These are phyloP conservation scores for Calophaca sinica DNA, from an alignment of 306 rosid species.

Conservation along the genomic window DNA sequence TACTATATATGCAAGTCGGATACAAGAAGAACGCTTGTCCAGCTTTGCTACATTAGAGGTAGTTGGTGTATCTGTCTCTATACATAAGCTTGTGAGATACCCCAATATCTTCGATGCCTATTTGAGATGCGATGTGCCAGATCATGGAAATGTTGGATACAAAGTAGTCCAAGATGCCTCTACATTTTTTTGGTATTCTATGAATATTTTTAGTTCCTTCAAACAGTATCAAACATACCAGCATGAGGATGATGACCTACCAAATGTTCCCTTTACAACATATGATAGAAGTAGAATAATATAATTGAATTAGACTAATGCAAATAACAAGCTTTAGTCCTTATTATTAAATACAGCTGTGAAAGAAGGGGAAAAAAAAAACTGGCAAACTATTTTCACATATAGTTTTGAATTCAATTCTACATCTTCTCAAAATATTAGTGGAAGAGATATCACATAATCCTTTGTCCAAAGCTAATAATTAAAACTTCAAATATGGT, in stretches of 20 bases:
- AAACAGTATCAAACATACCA: not conserved
- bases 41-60: constrained; percentile 19
- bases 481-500: not conserved
- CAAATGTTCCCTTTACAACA: not conserved
- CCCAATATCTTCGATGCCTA: not conserved
- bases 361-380: too few relatives aligned
- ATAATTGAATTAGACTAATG: not conserved
- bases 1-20: not conserved
- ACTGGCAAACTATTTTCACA: not conserved
- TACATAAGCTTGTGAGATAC: too few relatives aligned
- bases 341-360: not conserved
- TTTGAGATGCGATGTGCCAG: not conserved
- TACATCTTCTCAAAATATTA: not conserved
- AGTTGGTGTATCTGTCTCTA: not conserved
- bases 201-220: constrained; percentile 7
- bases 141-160: not conserved
- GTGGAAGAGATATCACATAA: not conserved
- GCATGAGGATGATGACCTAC: constrained; percentile 8
- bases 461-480: not conserved
- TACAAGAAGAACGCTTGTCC: not conserved
- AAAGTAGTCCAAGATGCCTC: constrained; percentile 13
- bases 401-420: not conserved
- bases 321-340: not conserved
- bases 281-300: constrained; percentile 8
- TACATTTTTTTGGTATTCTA: not conserved